Percentiles rank a stretch among this genome's conserved stretches.
These are phyloP conservation scores for Fusarium ambrosium DNA, from an alignment of 2,329 filamentous ascomycete genomes.

Conservation along the genomic window DNA sequence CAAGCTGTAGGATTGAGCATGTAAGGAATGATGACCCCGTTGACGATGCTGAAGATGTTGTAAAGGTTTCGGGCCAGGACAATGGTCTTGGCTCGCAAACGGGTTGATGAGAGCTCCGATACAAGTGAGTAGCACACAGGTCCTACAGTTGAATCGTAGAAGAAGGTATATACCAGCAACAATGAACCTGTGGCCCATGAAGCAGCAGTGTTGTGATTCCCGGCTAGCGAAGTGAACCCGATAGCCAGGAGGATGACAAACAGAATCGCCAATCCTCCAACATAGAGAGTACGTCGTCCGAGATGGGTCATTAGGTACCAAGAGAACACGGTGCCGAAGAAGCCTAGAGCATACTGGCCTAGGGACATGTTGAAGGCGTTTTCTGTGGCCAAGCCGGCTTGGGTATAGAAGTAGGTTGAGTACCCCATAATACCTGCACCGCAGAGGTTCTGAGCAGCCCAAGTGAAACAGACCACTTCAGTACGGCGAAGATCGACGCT, in stretches of 20 bases:
- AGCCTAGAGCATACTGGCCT: background rate
- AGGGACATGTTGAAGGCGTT: background rate
- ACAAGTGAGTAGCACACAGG: conserved; percentile 80
- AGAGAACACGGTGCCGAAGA: background rate
- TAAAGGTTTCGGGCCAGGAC: conserved; percentile 48
- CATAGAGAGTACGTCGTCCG: conserved; percentile 21
- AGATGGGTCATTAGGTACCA: conserved; percentile 5
- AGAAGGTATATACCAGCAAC: conserved; percentile 57
- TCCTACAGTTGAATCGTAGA: conserved; percentile 53
- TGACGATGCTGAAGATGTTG: conserved; percentile 41
- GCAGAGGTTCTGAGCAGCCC: conserved; percentile 32
- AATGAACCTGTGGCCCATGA: conserved; percentile 62
- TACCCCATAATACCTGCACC: background rate
- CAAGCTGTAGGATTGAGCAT: conserved; percentile 43
- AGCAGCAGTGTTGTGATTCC: conserved; percentile 51
- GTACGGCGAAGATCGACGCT: conserved; percentile 59
- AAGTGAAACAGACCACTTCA: conserved; percentile 54
- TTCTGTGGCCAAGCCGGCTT: background rate
- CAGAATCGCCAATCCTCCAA: conserved; percentile 62
- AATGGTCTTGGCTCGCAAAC: conserved; percentile 51
- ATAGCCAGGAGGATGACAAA: conserved; percentile 55
- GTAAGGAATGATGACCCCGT: conserved; percentile 35
- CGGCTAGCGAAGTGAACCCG: conserved; percentile 48
- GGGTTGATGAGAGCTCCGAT: conserved; percentile 51
- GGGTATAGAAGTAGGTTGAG: background rate